Conservation (phyloP, 441 rosid species). For the Euphorbia celastroides region DNA sequence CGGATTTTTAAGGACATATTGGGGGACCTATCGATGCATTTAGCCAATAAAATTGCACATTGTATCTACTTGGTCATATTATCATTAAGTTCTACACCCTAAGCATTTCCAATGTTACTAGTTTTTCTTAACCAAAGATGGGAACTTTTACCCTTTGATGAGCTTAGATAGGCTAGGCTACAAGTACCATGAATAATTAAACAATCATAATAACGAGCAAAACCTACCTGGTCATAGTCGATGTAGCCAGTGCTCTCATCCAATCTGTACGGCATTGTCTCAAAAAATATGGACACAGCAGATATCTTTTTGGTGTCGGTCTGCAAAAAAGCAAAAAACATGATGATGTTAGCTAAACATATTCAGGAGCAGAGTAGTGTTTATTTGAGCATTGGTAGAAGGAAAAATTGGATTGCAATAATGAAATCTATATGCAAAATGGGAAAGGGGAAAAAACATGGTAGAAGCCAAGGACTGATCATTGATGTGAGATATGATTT, state of each 20-base stretch:
- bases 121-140: neutral
- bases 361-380: no score
- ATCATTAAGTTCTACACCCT: neutral
- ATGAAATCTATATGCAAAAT: no score
- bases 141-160: neutral
- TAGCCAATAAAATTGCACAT: no score
- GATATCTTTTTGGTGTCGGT: constrained; percentile 95
- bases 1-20: no score
- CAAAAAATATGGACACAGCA: constrained; percentile 93
- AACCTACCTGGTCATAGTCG: constrained; percentile 80
- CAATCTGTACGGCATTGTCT: constrained; percentile 95
- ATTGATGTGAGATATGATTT: no score
- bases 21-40: no score
- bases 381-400: no score
- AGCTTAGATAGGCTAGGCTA: neutral
- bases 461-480: no score
- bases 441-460: no score
- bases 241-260: constrained; percentile 87
- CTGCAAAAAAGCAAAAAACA: constrained; percentile 33
- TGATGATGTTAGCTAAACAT: neutral
- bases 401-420: no score
- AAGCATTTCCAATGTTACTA: neutral
- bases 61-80: no score
- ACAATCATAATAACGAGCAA: constrained; percentile 5
- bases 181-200: neutral